Evolutionary conservation across 768 basidiomycete genomes (phyloP), one percentile per base, ranked within the genome.

Genomic region (Arthromyces matolae): DNA sequence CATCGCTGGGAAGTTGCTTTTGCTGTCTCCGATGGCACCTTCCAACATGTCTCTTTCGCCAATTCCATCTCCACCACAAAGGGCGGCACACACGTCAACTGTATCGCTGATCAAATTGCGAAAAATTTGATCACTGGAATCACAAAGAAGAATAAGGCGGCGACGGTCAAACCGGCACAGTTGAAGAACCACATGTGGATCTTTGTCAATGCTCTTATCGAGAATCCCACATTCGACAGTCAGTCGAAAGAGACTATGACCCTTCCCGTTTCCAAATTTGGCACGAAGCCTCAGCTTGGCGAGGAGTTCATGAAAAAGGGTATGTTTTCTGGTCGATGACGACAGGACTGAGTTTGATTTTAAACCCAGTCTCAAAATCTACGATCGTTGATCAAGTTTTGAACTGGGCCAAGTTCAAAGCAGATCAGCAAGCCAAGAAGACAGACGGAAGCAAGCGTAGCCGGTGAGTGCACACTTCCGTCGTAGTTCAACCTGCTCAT

Each of bases 111-210:
- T 67, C 92, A 94, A 64, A 78, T 99, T 42, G 83, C 93, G 18
- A 93, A 94, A 67, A 81, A 78, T 52, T 71, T 98, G 27, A 77
- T 93, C 52, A 71, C 85, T 12, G 78, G 79, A 6, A 93, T 98
- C 55, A 72, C 83, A 62, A 97, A 97, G 83, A 98, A 95, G 81
- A 96, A 99, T 73, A 97, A 96, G 71, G 92, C 77, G 3, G 92
- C 93, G n/a, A 79, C 87, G 1, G 87, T 98, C 60, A 98, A 97
- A 65, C 78, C 90, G 13, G 80, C 84, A 44, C 93, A 96, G 69
- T 85, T 98, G 71, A 95, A 92, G 75, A 93, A 87, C 60, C 94
- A 99, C 63, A 93, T 99, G 84, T 94, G 91, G 92, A 78, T 99
- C 45, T 99, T 98, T 60, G 84, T 99, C 61, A 98, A 97, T 60